Evolutionary conservation across 345 rosid species (phyloP), one percentile per base, ranked within the genome.

Genomic region (Aethionema arabicum): DNA sequence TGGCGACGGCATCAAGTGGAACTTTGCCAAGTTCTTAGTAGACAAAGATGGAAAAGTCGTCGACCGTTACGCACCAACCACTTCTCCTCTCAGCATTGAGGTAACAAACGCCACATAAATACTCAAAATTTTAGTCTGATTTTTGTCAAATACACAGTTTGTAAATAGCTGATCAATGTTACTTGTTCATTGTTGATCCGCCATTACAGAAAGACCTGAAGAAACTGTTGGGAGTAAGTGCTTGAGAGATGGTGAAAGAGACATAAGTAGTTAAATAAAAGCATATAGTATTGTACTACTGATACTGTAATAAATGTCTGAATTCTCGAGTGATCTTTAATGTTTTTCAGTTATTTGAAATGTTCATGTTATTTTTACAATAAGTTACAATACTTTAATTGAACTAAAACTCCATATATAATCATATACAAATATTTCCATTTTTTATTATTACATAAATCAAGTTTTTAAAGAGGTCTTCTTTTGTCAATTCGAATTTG

Each of bases 31-130:
- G 83, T 90, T 86, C 71, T 83, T 90, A 71, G 81, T 86, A 9
- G 84, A 83, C 64, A 84, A 87, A 69, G 87, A 85, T 5, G 99
- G 92, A 7, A 56, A 78, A 16, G 95, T 90, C 0, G 86, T 82
- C 0, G 84, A 90, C 32, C 97, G 97, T 48, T 86, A 88, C 61
- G 97, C 97, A 0, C 96, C 99, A 48, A 90, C 96, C 4, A 90
- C 99, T 58, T 76, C 92, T 46, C 97, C 97, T 55, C 92, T 83
- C 32, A 85, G 92, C 77, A 82, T 90, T 4, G 96, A 95, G 97
- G 99, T 93, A 71, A 21, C n/a, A n/a, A n/a, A n/a, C 29, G 61
- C 9, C 30, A 12, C 4, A 2, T 37, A 21, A 13, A 8, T 10
- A 4, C 32, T 30, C 35, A 16, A 47, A 4, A 11, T 39, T 40